A percentile compares a stretch with the other conserved stretches of the same genome.
Evolutionary conservation across 2,329 filamentous ascomycete species (phyloP).

Genomic region (Monosporascus sp.): DNA sequence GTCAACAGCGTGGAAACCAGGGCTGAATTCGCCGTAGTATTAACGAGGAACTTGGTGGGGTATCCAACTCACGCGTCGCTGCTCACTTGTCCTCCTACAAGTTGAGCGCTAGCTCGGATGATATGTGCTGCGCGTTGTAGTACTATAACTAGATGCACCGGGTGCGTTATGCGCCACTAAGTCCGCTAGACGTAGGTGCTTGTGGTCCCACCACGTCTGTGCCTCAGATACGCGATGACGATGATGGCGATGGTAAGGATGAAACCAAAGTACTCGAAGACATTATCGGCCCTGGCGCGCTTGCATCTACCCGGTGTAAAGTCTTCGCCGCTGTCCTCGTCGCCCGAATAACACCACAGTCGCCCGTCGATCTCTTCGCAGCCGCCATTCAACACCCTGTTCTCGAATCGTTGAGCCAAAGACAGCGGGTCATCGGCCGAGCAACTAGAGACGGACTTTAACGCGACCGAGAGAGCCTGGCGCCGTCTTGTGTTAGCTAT

Average conservation of each 20-base stretch:
- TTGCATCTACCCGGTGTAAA: slow-evolving; percentile 18
- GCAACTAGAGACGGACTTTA: slow-evolving; percentile 24
- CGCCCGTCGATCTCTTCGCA: slow-evolving; percentile 8
- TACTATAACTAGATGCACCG: too few relatives aligned
- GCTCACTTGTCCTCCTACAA: too few relatives aligned
- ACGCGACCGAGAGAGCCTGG: slow-evolving; percentile 25
- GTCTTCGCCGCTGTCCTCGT: not conserved
- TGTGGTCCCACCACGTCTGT: slow-evolving; percentile 11
- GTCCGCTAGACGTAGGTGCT: slow-evolving; percentile 18
- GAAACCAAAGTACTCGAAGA: slow-evolving; percentile 24
- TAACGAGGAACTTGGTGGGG: too few relatives aligned
- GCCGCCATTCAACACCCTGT: slow-evolving; percentile 26
- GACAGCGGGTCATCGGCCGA: slow-evolving; percentile 6
- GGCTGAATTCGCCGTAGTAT: too few relatives aligned
- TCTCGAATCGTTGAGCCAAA: slow-evolving; percentile 5
- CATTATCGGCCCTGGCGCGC: slow-evolving; percentile 23
- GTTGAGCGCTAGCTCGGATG: too few relatives aligned
- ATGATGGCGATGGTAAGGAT: slow-evolving; percentile 17
- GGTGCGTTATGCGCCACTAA: too few relatives aligned
- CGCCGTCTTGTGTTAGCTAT: not conserved
- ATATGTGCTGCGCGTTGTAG: too few relatives aligned
- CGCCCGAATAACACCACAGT: not conserved
- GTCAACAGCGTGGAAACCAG: too few relatives aligned
- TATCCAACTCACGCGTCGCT: too few relatives aligned
- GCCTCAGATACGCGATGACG: slow-evolving; percentile 12